A percentile compares a stretch with the other conserved stretches of the same genome.
Conservation (phyloP, 176 grass and related monocot species). For the Avena insularis region DNA sequence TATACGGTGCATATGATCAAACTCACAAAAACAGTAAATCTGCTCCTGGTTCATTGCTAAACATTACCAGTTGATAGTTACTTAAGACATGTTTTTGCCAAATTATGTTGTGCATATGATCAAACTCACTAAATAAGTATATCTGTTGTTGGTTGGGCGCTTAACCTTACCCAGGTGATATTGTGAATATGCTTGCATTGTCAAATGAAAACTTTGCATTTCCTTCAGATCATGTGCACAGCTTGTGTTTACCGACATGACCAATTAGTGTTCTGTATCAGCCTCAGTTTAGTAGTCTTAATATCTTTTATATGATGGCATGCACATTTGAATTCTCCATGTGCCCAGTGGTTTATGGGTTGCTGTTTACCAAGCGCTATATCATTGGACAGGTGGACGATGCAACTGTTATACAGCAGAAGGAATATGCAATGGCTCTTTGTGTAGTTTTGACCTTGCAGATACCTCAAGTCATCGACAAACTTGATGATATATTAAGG, state of each 20-base stretch:
- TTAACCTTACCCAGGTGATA: conserved; percentile 20
- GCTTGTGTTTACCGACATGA: conserved; percentile 4
- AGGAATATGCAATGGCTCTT: conserved; percentile 90
- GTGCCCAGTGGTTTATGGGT: not conserved
- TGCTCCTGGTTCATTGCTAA: conserved; percentile 33
- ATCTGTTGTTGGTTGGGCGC: conserved; percentile 13
- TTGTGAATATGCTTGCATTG: conserved; percentile 22
- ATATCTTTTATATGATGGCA: conserved; percentile 24
- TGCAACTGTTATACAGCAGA: conserved; percentile 72
- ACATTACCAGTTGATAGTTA: conserved; percentile 16
- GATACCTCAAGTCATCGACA: conserved; percentile 87
- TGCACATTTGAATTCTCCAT: conserved; percentile 24
- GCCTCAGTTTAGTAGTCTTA: conserved; percentile 21
- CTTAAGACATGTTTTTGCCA: conserved; percentile 9
- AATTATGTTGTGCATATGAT: conserved; percentile 23
- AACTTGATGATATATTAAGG: conserved; percentile 98
- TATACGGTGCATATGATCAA: conserved; percentile 14
- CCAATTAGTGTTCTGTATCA: conserved; percentile 16
- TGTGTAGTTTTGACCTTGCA: conserved; percentile 92
- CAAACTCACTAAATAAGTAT: conserved; percentile 10
- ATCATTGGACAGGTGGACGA: conserved; percentile 84
- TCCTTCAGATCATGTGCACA: not conserved
- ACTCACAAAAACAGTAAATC: not conserved
- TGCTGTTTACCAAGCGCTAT: conserved; percentile 18
- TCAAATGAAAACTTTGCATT: not conserved